Evolutionary conservation across 2,329 filamentous ascomycete species (phyloP), one percentile per base, ranked within the genome.

Genomic region (Alternaria ethzedia): DNA sequence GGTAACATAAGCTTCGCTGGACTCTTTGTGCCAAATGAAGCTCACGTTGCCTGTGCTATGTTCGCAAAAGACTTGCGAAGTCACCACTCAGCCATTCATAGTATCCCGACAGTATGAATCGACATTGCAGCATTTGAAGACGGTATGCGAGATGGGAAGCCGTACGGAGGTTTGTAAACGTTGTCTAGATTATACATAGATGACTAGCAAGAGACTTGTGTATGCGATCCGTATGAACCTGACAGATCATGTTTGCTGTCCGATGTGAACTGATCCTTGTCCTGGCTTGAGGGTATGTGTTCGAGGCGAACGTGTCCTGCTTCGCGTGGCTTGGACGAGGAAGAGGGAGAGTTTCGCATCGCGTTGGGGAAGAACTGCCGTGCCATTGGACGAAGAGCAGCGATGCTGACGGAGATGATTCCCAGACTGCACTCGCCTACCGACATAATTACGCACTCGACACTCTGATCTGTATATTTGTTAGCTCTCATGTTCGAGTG

Each of bases 341-440:
- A 54, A 28, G 51, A 32, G 54, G 36, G 13, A 15, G 36, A 15
- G 11, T 59, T 20, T 51, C 59, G 65, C 28, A 60, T 43, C 21
- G 20, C 44, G 12, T 50, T 55, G 5, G 74, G 71, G 49, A 72
- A 73, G n/a, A 77, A 20, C 6, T 56, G 64, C 6, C 54, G 60
- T 7, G 60, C 65, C 13, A 76, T 56, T 0, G 75, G 74, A 44
- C 74, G 73, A 50, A 77, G 67, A 30, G 75, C 47, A 15, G 74
- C 70, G 7, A 75, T 71, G 56, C 70, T 74, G 51, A 77, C 70
- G 32, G 70, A 73, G 25, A 74, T 69, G 50, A 77, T 77, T 5
- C 72, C 74, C 3, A 77, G 50, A 45, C 67, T 71, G 54, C 75
- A 76, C 57, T 77, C 75, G n/a, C 74, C 68, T 8, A 76, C 67